These are phyloP conservation scores for Sporobolomyces phaffii DNA, from an alignment of 768 basidiomycete species.

Conservation along the genomic window DNA sequence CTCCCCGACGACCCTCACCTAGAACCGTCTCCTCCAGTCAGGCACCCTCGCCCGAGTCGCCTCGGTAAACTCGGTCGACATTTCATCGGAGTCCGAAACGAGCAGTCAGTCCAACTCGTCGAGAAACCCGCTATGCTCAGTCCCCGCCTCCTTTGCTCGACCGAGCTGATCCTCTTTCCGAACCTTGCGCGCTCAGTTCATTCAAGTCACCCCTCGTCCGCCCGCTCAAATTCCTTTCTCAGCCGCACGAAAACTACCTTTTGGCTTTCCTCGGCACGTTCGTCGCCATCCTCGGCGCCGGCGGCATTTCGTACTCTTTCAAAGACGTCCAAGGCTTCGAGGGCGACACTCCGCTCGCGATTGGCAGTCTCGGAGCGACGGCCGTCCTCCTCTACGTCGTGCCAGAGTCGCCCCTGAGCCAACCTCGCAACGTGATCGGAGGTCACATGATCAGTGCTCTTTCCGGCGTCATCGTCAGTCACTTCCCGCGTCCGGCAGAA, in stretches of 20 bases:
- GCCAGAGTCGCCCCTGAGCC: conserved; percentile 25
- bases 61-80: conserved; percentile 9
- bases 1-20: too few relatives aligned
- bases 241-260: conserved; percentile 6
- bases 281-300: conserved; percentile 25
- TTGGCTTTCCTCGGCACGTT: conserved; percentile 28
- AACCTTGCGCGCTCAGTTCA: not conserved
- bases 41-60: too few relatives aligned
- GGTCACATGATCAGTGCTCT: conserved; percentile 23
- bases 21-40: too few relatives aligned
- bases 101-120: not conserved
- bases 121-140: too few relatives aligned
- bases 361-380: conserved; percentile 26
- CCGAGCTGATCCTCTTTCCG: rapidly evolving
- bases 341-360: conserved; percentile 14
- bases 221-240: not conserved
- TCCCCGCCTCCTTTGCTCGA: not conserved
- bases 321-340: not conserved
- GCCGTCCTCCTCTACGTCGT: conserved; percentile 31
- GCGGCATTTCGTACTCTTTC: conserved; percentile 20
- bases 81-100: conserved; percentile 16
- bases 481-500: too few relatives aligned
- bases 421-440: conserved; percentile 23
- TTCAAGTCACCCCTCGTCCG: not conserved
- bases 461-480: conserved; percentile 19